Base-by-base conservation (phyloP, 495 filamentous ascomycete genomes). In the Daldinia concentrica region DNA sequence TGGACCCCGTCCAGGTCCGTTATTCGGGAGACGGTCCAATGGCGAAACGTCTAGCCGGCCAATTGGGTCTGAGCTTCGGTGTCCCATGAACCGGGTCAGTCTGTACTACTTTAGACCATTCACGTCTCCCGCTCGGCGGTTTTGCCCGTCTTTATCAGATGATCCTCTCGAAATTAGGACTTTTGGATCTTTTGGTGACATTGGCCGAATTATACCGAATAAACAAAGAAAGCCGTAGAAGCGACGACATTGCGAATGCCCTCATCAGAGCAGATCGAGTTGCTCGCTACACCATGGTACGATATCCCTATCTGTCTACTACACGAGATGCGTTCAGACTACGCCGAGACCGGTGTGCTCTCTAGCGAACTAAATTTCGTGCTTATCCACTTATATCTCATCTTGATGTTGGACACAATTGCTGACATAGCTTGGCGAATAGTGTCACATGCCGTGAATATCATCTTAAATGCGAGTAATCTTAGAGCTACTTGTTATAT, bases 381-480 rank as follows among this genome's bases (percentile, higher is more conserved):
- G 19, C 5, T 48, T 17, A 54, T 30, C 50, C 27, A 54, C 50
- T 54, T 30, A 30, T 30, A 54, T 54, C 24, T 15, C 27, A 50
- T 43, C 19, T 15, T 26, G 36, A 12, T 29, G n/a, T 41, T 27
- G 58, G 29, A 19, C 24, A 56, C 24, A 56, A 26, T 69, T 52
- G 64, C 75, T 77, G 30, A 77, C 39, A 77, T 27, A 32, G 15
- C 19, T 63, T 62, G 19, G 34, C 37, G 64, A 48, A 67, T 59
- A 84, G 83, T 70, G 77, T 78, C 63, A 82, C 79, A 19, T 85
- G 83, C 62, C 79, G 83, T 52, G 77, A 82, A 65, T 78, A 81
- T 66, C 83, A 84, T 62, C 73, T 84, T 4, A 82, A 81, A 80
- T 85, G 83, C 83, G 30, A 66, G 74, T 56, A 32, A 17, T 29